Evolutionary conservation across 2,329 filamentous ascomycete genomes (phyloP), one percentile per base, ranked within the genome.

Genomic region (Aspergillus fructus): DNA sequence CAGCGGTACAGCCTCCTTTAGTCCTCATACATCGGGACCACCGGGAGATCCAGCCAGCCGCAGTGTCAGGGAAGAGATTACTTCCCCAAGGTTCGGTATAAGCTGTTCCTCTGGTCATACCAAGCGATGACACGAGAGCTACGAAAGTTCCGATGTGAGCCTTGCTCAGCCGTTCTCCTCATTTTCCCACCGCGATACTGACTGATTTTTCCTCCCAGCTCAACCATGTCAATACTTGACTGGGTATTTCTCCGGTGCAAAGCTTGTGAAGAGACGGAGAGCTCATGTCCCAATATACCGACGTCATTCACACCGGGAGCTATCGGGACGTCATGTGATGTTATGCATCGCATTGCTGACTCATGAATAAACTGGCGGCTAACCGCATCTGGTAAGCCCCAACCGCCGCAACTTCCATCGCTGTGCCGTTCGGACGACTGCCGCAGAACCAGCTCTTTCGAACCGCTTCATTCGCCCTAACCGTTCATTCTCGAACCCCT

Each of bases 391-490:
- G 55, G 59, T 34, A 59, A 61, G 50, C 33, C 47, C 49, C 33
- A 45, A 30, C 53, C 37, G 49, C 55, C 56, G 56, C 62, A 60
- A 63, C 63, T 64, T 63, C 59, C 55, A 61, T 58, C 60, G 46
- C 48, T 53, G 27, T 30, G 54, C 48, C 56, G 53, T 55, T 41
- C 50, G 43, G 41, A 54, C 59, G 57, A 62, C 57, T 59, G 53
- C 48, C 59, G 59, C 56, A 58, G 57, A 55, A 67, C 66, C 64
- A 63, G 62, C 64, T 63, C 65, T 63, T 67, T 66, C 62, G 67
- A 64, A 69, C 64, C 66, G 64, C 59, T 63, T 59, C 62, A 62
- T 58, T 56, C 61, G 60, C 58, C 54, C 43, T 47, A 48, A 33
- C 56, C 49, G 42, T 56, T 56, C 52, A 46, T 42, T 53, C 53